These are phyloP conservation scores for Helotiales sp. DNA, from an alignment of 2,329 filamentous ascomycete species.

Conservation along the genomic window DNA sequence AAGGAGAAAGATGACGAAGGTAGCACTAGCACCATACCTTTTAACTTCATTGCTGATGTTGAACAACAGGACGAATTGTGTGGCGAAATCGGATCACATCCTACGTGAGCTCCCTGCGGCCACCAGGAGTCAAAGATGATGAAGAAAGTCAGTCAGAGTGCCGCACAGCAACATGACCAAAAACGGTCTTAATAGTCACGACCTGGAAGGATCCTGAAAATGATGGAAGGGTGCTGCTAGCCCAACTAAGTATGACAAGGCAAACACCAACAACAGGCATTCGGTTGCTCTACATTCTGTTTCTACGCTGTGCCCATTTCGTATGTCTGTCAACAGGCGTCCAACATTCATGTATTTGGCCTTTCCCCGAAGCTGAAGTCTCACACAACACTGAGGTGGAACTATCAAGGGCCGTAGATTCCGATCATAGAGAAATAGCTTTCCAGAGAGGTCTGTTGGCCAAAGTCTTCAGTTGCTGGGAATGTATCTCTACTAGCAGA, in stretches of 20 bases:
- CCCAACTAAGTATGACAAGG: neutral
- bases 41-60: neutral
- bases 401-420: too few species aligned
- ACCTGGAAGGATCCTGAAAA: neutral
- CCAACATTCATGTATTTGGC: neutral
- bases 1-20: neutral
- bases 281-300: neutral
- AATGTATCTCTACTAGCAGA: too few species aligned
- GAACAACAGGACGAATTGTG: neutral
- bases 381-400: too few species aligned
- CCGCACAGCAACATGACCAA: neutral
- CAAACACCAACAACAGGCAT: neutral
- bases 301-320: neutral
- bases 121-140: neutral
- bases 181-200: neutral
- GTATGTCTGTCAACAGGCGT: neutral
- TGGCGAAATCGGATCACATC: neutral
- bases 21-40: neutral
- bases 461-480: too few species aligned
- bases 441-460: too few species aligned
- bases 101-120: neutral
- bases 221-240: neutral
- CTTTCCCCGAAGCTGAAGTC: neutral
- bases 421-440: too few species aligned
- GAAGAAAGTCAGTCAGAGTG: neutral